These are phyloP conservation scores for Erysimum pusillum DNA, from an alignment of 441 rosid species.

Conservation along the genomic window DNA sequence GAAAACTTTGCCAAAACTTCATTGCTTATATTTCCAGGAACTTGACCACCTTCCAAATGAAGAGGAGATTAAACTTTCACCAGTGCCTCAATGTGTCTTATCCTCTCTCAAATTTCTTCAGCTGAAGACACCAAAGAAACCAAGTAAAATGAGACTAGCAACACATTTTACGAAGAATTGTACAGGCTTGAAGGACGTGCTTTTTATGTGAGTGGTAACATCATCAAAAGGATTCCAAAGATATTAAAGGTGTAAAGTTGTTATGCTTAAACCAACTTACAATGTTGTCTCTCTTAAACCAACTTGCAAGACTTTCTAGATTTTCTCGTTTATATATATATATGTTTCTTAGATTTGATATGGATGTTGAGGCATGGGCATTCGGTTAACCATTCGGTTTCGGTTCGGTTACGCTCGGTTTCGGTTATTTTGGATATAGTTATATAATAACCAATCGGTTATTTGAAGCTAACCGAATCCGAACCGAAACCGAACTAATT, in stretches of 20 bases:
- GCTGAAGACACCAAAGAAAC: not conserved
- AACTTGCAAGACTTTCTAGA: not conserved
- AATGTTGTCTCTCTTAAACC: not conserved
- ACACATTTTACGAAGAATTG: constrained; percentile 3
- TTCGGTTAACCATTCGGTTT: too few relatives aligned
- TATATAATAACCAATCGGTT: too few relatives aligned
- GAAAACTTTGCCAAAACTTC: not conserved
- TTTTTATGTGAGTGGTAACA: not conserved
- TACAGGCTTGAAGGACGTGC: not conserved
- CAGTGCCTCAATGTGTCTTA: constrained; percentile 12
- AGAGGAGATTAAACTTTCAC: not conserved
- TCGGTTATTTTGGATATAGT: too few relatives aligned
- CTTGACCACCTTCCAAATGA: not conserved
- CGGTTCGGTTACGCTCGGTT: too few relatives aligned
- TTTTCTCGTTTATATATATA: not conserved
- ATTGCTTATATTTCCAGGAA: not conserved
- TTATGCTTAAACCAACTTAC: not conserved
- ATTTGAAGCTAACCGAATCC: too few relatives aligned
- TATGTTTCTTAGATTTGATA: not conserved
- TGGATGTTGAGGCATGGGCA: too few relatives aligned
- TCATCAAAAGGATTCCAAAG: not conserved
- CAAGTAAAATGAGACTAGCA: not conserved
- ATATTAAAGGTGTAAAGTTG: not conserved
- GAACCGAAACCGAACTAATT: too few relatives aligned
- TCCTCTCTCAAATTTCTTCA: constrained; percentile 18